These are phyloP conservation scores for Yamadazyma ubonensis DNA, from an alignment of 805 yeast species.

Conservation along the genomic window DNA sequence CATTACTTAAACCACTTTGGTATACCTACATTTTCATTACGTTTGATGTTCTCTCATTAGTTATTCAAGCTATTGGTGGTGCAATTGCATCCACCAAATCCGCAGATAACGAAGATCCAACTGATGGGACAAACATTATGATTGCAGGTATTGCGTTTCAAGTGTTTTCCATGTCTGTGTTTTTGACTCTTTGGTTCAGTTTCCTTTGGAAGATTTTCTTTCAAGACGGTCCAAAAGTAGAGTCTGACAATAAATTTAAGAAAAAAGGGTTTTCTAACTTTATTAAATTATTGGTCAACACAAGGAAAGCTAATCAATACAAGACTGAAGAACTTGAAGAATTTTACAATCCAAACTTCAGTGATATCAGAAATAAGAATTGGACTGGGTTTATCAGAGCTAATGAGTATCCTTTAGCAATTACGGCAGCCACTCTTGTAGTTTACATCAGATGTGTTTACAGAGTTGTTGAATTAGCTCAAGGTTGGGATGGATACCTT, in stretches of 20 bases:
- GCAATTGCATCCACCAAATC: constrained; percentile 30
- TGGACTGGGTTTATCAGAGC: constrained; percentile 14
- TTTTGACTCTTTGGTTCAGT: constrained; percentile 31
- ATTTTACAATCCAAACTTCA: constrained; percentile 26
- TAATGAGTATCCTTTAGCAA: constrained; percentile 29
- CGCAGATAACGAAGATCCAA: constrained; percentile 17
- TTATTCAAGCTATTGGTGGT: constrained; percentile 42
- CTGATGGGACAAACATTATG: constrained; percentile 34
- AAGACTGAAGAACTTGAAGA: constrained; percentile 23
- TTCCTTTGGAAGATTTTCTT: constrained; percentile 30
- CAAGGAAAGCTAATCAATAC: constrained; percentile 20
- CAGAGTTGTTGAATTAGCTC: constrained; percentile 38
- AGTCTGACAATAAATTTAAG: constrained; percentile 11
- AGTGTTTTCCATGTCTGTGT: constrained; percentile 35
- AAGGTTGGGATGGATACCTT: constrained; percentile 36
- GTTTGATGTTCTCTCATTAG: constrained; percentile 31
- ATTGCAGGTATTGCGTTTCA: constrained; percentile 39
- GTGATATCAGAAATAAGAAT: constrained; percentile 20
- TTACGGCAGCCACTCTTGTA: constrained; percentile 28
- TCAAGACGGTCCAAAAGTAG: constrained; percentile 13
- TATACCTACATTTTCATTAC: constrained; percentile 39
- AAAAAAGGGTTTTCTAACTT: constrained; percentile 21
- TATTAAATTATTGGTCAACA: constrained; percentile 26
- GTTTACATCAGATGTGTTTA: constrained; percentile 35
- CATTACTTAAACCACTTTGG: constrained; percentile 40